A percentile compares a stretch with the other conserved stretches of the same genome.
These are phyloP conservation scores for Clonostachys rosea DNA, from an alignment of 2,329 filamentous ascomycete species.

Conservation along the genomic window DNA sequence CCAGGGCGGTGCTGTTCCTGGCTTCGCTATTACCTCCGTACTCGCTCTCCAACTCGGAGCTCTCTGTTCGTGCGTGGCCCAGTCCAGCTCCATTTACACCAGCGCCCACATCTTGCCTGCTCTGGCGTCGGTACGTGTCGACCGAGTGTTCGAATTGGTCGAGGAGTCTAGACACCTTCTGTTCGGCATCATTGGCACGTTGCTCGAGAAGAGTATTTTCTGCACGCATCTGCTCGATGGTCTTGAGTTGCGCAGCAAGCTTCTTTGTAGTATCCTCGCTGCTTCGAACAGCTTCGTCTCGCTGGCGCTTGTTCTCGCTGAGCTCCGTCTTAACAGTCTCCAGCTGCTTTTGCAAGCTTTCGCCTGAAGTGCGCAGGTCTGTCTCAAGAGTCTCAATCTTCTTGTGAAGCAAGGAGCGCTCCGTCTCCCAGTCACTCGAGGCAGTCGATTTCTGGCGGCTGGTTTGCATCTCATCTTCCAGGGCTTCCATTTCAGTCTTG, in stretches of 20 bases:
- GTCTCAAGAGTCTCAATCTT: conserved; percentile 67
- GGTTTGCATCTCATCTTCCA: conserved; percentile 48
- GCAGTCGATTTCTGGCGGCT: conserved; percentile 28
- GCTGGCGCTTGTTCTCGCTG: conserved; percentile 58
- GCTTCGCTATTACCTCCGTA: conserved; percentile 51
- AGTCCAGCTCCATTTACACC: conserved; percentile 26
- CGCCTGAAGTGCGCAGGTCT: conserved; percentile 61
- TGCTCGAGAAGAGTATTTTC: conserved; percentile 80
- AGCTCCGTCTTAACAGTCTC: conserved; percentile 66
- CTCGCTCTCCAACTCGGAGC: conserved; percentile 57
- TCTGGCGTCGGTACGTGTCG: conserved; percentile 85
- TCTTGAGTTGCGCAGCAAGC: conserved; percentile 55
- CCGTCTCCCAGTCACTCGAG: conserved; percentile 66
- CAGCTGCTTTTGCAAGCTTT: conserved; percentile 69
- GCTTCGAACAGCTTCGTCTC: conserved; percentile 58
- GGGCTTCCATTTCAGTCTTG: conserved; percentile 72
- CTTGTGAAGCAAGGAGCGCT: conserved; percentile 62
- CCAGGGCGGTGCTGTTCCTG: conserved; percentile 66
- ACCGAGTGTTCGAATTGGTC: conserved; percentile 94
- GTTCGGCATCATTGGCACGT: conserved; percentile 84
- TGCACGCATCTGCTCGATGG: conserved; percentile 76
- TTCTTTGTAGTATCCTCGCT: conserved; percentile 50
- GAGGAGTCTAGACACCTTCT: conserved; percentile 86
- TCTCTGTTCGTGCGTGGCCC: conserved; percentile 47
- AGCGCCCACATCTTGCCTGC: conserved; percentile 43